A percentile compares a stretch with the other conserved stretches of the same genome.
These are phyloP conservation scores for Dittrichia graveolens DNA, from an alignment of 129 eudicot species.

Conservation along the genomic window DNA sequence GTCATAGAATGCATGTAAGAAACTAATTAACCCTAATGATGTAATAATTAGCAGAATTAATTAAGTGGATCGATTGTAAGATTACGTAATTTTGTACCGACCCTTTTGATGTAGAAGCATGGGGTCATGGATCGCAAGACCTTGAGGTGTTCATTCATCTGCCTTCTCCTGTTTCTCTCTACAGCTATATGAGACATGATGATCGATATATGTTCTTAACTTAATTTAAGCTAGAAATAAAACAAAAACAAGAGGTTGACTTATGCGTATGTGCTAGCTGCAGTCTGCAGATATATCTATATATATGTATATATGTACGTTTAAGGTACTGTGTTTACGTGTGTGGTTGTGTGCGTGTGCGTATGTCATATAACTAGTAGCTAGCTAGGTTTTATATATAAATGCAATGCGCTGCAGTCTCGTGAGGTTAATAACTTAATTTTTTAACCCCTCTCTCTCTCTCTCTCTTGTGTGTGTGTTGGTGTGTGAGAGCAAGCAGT, in stretches of 20 bases:
- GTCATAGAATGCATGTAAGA: too few relatives aligned
- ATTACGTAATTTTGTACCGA: too few relatives aligned
- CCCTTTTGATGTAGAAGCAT: constrained; percentile 96
- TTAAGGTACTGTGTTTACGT: constrained; percentile 26
- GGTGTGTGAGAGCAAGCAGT: constrained; percentile 33
- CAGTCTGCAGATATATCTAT: background rate
- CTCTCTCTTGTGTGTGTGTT: constrained; percentile 21
- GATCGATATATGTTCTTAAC: background rate
- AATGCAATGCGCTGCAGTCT: constrained; percentile 64
- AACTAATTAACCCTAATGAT: too few relatives aligned
- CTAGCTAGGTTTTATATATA: constrained; percentile 43
- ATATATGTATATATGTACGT: constrained; percentile 13
- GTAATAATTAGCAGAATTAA: too few relatives aligned
- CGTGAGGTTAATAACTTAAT: constrained; percentile 75
- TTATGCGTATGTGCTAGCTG: constrained; percentile 17
- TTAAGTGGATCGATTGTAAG: too few relatives aligned
- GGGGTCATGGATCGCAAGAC: constrained; percentile 92
- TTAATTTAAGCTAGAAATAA: background rate
- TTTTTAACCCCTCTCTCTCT: constrained; percentile 17
- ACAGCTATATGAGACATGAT: constrained; percentile 94
- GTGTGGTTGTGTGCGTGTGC: constrained; percentile 34
- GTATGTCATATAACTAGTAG: constrained; percentile 32
- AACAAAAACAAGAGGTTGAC: background rate
- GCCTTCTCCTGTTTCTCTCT: constrained; percentile 97
- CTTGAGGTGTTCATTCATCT: constrained; percentile 97